These are phyloP conservation scores for Aquilaria sinensis DNA, from an alignment of 345 rosid genomes.

Conservation along the genomic window DNA sequence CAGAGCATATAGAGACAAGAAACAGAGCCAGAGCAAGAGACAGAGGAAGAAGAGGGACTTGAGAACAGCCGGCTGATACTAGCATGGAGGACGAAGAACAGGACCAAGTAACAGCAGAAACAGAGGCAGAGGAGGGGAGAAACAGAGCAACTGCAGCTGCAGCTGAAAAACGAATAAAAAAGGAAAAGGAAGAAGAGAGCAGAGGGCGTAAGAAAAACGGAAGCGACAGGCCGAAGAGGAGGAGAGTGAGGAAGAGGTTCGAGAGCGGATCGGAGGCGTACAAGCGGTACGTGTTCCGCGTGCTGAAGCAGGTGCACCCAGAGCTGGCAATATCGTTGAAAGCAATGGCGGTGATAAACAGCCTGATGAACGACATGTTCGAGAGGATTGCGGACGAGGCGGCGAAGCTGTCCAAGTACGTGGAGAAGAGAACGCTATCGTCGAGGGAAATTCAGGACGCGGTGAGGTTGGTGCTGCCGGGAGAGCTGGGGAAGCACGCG, in stretches of 20 bases:
- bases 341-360: slow-evolving; percentile 66
- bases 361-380: slow-evolving; percentile 65
- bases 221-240: slow-evolving; percentile 14
- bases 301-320: slow-evolving; percentile 73
- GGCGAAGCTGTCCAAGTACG: slow-evolving; percentile 34
- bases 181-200: neutral
- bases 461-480: slow-evolving; percentile 62
- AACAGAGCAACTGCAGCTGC: neutral
- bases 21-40: neutral
- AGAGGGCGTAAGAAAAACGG: slow-evolving; percentile 4
- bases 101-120: slow-evolving; percentile 2
- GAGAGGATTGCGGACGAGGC: slow-evolving; percentile 66
- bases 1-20: neutral
- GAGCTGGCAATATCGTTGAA: slow-evolving; percentile 51
- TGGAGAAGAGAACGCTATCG: slow-evolving; percentile 39
- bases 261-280: slow-evolving; percentile 27
- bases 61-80: neutral
- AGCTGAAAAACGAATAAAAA: neutral
- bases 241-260: slow-evolving; percentile 7
- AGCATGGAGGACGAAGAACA: neutral
- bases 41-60: neutral
- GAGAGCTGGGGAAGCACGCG: slow-evolving; percentile 74
- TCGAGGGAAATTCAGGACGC: slow-evolving; percentile 68
- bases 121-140: slow-evolving; percentile 6
- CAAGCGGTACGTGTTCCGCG: slow-evolving; percentile 55